Evolutionary conservation across 2,329 filamentous ascomycete genomes (phyloP), one percentile per base, ranked within the genome.

Genomic region (Huntiella bhutanensis): DNA sequence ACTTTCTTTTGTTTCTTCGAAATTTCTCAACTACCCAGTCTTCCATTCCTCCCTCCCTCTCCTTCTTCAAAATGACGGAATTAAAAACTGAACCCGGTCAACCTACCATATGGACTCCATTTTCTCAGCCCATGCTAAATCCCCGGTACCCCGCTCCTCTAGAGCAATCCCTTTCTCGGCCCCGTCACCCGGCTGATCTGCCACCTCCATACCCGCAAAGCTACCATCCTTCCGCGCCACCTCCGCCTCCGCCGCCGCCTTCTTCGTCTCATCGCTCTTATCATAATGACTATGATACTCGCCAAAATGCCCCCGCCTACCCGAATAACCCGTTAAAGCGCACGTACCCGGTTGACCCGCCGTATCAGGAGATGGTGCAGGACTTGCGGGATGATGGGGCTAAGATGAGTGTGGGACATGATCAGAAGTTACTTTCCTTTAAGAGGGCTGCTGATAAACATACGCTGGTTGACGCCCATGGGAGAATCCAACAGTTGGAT

Each of bases 391-490:
- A 75, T 45, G 73, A 76, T 49, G 65, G 64, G 51, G 69, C 70
- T 39, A 72, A 74, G 56, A 61, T 73, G 52, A 67, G 67, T 35
- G 69, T 71, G 40, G 73, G 68, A 57, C 71, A 75, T 51, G 72
- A 76, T 58, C 71, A 76, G 58, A 75, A 76, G 57, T 61, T 76
- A 33, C 58, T 77, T 42, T 69, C 70, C 4, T 77, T 77, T 58
- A 69, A 70, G 54, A 66, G 67, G 48, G 62, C 65, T 6, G 68
- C 69, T 52, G 72, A 76, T 57, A 76, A 75, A 62, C 64, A 70
- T 60, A 75, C 71, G 36, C 67, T 76, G 42, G 65, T 76, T 49
- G 72, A 77, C 55, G 65, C 68, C 52, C 70, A 74, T 56, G 71
- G 71, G 38, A 68, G 69, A 38, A 68, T 75, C 53, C 71, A 75